Percentiles rank a stretch among this genome's conserved stretches.
Conservation (phyloP, 1,139 yeast genomes). For the Casaregolazyma suthepensis region DNA sequence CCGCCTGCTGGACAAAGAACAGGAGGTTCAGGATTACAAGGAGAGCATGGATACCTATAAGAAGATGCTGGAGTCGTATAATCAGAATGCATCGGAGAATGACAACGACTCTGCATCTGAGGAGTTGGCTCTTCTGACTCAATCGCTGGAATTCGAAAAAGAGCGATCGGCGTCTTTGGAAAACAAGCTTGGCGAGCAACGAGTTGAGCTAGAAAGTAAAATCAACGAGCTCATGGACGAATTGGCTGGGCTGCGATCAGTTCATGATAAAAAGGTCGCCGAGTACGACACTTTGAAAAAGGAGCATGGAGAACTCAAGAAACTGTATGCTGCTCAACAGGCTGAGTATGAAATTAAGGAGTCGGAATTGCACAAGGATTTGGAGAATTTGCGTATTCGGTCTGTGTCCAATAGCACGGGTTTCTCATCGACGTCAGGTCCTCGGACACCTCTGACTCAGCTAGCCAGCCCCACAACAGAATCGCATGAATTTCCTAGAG, state of each 20-base stretch:
- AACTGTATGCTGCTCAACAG: constrained; percentile 24
- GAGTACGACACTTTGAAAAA: constrained; percentile 12
- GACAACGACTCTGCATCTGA: background rate
- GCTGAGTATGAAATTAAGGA: constrained; percentile 29
- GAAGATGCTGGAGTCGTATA: constrained; percentile 11
- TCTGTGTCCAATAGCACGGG: constrained; percentile 12
- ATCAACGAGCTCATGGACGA: background rate
- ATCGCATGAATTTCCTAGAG: background rate
- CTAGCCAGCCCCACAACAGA: background rate
- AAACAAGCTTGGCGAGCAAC: constrained; percentile 6
- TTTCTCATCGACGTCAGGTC: constrained; percentile 13
- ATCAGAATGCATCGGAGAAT: background rate
- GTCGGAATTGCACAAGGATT: constrained; percentile 26
- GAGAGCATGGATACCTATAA: constrained; percentile 25
- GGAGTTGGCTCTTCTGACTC: constrained; percentile 2
- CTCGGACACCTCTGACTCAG: constrained; percentile 3
- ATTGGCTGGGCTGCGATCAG: background rate
- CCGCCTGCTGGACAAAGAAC: constrained; percentile 28
- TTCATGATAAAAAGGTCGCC: background rate
- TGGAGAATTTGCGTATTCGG: constrained; percentile 16
- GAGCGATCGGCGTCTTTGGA: constrained; percentile 5
- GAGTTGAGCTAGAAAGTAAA: constrained; percentile 7
- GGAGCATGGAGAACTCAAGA: constrained; percentile 24
- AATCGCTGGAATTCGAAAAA: constrained; percentile 11
- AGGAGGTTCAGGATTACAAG: constrained; percentile 25